A percentile compares a stretch with the other conserved stretches of the same genome.
These are phyloP conservation scores for Rhexocercosporidium sp. DNA, from an alignment of 2,329 filamentous ascomycete genomes.

Conservation along the genomic window DNA sequence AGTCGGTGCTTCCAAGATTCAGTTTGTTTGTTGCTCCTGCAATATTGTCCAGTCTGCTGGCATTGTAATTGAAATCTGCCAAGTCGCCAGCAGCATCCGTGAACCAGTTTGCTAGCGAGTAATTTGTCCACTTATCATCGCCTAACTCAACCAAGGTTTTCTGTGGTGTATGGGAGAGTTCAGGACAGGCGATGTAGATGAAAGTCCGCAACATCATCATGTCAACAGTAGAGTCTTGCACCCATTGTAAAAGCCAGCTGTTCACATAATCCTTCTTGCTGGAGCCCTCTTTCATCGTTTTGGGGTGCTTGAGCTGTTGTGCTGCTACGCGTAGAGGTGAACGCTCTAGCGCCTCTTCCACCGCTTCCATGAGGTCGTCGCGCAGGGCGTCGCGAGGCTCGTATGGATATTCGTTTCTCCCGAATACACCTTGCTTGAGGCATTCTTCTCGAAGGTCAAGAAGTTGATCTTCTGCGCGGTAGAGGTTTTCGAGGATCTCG, in stretches of 20 bases:
- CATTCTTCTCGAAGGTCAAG: constrained; percentile 30
- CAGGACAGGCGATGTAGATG: constrained; percentile 25
- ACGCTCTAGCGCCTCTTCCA: constrained; percentile 31
- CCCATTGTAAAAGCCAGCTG: constrained; percentile 31
- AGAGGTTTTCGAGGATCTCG: constrained; percentile 25
- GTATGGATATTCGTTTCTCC: constrained; percentile 30
- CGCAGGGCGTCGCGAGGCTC: constrained; percentile 28
- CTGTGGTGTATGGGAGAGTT: neutral
- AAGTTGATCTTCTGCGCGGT: constrained; percentile 28
- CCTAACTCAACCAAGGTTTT: constrained; percentile 15
- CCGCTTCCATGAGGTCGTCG: constrained; percentile 33
- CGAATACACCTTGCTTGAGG: constrained; percentile 29
- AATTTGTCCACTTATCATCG: constrained; percentile 29
- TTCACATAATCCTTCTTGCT: constrained; percentile 35
- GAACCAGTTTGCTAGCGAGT: constrained; percentile 30
- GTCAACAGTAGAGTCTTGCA: constrained; percentile 32
- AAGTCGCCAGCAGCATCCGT: constrained; percentile 25
- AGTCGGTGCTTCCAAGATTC: constrained; percentile 13
- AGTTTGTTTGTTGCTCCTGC: constrained; percentile 20
- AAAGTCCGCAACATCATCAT: constrained; percentile 22
- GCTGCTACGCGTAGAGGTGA: constrained; percentile 29
- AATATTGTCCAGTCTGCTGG: constrained; percentile 30
- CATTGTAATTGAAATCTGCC: constrained; percentile 21
- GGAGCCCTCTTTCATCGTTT: constrained; percentile 14
- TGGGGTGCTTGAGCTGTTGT: constrained; percentile 5